Percentiles rank a stretch among this genome's conserved stretches.
Evolutionary conservation across 139 green algal species (phyloP).

Genomic region (Coelastrella sp.): DNA sequence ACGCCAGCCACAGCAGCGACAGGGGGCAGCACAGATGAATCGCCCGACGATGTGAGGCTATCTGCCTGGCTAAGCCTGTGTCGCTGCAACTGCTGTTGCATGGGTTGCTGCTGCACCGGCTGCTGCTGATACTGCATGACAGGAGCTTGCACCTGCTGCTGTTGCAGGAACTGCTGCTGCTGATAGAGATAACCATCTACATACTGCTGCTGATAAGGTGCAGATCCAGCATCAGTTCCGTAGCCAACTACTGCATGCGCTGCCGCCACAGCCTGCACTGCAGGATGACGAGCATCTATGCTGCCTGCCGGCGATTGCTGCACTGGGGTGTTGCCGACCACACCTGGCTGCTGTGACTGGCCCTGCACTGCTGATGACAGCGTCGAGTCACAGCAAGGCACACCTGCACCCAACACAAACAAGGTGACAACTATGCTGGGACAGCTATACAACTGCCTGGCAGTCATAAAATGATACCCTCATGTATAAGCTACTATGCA

Average conservation of each 20-base stretch:
- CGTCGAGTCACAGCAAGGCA: constrained; percentile 53
- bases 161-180: neutral
- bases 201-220: neutral
- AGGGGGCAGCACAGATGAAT: neutral
- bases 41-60: neutral
- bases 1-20: neutral
- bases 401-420: constrained; percentile 14
- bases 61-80: constrained; percentile 5
- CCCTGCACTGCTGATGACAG: constrained; percentile 39
- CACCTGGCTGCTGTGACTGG: neutral
- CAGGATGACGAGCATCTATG: neutral
- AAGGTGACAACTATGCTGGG: neutral
- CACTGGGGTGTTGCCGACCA: neutral
- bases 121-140: neutral
- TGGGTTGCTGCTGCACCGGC: constrained; percentile 2
- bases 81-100: neutral
- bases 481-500: too few species aligned
- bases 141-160: neutral
- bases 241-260: neutral
- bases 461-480: too few species aligned
- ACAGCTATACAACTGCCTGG: too few species aligned
- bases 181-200: neutral
- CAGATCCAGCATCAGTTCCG: neutral
- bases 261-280: neutral
- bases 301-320: neutral